Evolutionary conservation across 345 rosid genomes (phyloP).

Genomic region (Hirschfeldia incana): DNA sequence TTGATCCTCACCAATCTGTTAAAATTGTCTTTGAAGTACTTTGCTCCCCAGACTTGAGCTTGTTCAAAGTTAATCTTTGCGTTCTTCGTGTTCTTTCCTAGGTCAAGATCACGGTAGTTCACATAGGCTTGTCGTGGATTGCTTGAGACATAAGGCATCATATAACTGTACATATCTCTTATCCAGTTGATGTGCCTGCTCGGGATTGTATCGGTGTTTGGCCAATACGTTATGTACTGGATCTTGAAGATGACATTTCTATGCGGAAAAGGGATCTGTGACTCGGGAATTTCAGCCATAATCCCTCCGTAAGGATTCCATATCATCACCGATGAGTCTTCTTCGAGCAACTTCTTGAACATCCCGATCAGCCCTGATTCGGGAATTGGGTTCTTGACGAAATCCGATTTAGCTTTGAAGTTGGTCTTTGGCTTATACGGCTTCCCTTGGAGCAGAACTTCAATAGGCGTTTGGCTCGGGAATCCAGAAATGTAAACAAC

Average conservation of each 20-base stretch:
- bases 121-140: conserved; percentile 58
- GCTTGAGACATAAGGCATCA: conserved; percentile 65
- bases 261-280: conserved; percentile 57
- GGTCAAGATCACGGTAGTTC: conserved; percentile 69
- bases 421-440: conserved; percentile 1
- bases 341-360: conserved; percentile 46
- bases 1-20: conserved; percentile 40
- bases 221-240: conserved; percentile 44
- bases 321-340: conserved; percentile 47
- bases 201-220: conserved; percentile 13
- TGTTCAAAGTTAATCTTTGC: conserved; percentile 24
- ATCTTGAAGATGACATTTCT: conserved; percentile 48
- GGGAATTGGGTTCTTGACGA: conserved; percentile 22
- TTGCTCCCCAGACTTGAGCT: conserved; percentile 52
- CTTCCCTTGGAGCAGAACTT: conserved; percentile 49
- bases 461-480: conserved; percentile 35
- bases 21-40: conserved; percentile 41
- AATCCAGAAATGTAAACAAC: conserved; percentile 50
- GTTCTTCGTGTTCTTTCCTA: conserved; percentile 49
- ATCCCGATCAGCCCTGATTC: conserved; percentile 42
- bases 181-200: conserved; percentile 45
- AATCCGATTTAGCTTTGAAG: too few species aligned
- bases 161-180: conserved; percentile 47
- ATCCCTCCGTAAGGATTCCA: conserved; percentile 70
- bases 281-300: conserved; percentile 51